Conservation (phyloP, 2,329 filamentous ascomycete genomes). For the Drechslerella coelobrocha region DNA sequence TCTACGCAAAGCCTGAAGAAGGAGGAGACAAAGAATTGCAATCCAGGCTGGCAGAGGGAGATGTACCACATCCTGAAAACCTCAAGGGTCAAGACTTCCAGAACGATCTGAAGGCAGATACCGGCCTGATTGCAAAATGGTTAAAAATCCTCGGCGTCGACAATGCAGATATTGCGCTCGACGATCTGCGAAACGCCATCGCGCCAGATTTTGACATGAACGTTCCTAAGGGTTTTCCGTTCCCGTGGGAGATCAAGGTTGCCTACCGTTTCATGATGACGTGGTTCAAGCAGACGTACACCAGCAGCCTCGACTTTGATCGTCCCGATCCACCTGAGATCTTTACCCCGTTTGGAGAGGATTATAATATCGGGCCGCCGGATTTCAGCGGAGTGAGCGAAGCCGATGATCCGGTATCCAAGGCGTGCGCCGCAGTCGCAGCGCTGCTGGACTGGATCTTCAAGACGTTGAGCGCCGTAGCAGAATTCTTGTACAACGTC, state of each 20-base stretch:
- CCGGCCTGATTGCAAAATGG: constrained; percentile 6
- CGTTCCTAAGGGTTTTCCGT: neutral
- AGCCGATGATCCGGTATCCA: constrained; percentile 1
- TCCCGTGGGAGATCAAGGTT: constrained; percentile 3
- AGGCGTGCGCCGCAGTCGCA: constrained; percentile 4
- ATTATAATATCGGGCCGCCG: neutral
- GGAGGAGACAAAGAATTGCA: constrained; percentile 9
- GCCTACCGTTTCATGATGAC: neutral
- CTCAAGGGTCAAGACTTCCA: constrained; percentile 10
- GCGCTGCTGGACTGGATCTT: constrained; percentile 8
- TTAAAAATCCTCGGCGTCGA: constrained; percentile 5
- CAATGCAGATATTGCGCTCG: constrained; percentile 7
- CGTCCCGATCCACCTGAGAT: constrained; percentile 2
- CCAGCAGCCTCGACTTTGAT: neutral
- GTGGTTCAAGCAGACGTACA: constrained; percentile 1
- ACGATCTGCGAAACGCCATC: constrained; percentile 4
- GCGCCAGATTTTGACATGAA: constrained; percentile 9
- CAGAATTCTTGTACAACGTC: neutral
- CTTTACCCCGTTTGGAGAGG: neutral
- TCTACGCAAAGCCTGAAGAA: constrained; percentile 10
- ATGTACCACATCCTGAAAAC: constrained; percentile 2
- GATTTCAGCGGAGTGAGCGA: constrained; percentile 10
- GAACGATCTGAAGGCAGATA: neutral
- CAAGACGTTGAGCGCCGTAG: neutral
- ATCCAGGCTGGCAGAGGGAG: neutral